phyloP scores from a whole-genome alignment of 371 early-diverging fungal species.

The Actinomortierella wolfii region DNA sequence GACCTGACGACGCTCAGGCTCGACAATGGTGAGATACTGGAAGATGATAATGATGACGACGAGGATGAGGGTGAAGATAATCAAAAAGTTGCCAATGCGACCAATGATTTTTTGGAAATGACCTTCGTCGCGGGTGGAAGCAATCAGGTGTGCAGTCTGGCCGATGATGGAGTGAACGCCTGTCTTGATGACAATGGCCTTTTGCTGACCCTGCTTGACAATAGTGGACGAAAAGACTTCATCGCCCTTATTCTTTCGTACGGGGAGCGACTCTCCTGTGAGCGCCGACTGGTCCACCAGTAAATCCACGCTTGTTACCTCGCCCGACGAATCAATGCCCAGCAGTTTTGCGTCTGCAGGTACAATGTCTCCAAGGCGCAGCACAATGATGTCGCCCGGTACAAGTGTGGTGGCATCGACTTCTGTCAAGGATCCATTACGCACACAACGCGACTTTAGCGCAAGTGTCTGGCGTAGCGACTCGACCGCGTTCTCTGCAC shows the following conservation, averaged over 20 bases:
- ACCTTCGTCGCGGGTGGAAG: conserved; percentile 70
- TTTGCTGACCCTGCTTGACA: conserved; percentile 89
- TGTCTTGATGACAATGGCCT: conserved; percentile 87
- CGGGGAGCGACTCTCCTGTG: conserved; percentile 93
- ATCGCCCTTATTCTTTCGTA: conserved; percentile 74
- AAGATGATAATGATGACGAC: conserved; percentile 81
- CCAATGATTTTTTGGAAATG: conserved; percentile 75
- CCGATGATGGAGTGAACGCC: conserved; percentile 92
- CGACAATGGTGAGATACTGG: conserved; percentile 47
- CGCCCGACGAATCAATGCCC: conserved; percentile 84
- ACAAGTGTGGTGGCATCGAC: conserved; percentile 76
- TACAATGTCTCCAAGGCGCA: conserved; percentile 91
- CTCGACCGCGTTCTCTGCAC: conserved; percentile 90
- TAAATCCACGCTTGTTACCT: conserved; percentile 71
- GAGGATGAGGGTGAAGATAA: conserved; percentile 50
- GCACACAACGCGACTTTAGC: conserved; percentile 74
- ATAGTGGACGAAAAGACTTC: conserved; percentile 90
- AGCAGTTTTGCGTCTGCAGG: conserved; percentile 90
- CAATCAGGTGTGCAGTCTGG: conserved; percentile 87
- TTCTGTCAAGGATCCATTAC: conserved; percentile 78
- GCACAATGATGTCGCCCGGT: conserved; percentile 88
- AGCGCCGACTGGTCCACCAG: conserved; percentile 94
- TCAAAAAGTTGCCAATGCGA: conserved; percentile 51
- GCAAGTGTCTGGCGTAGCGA: conserved; percentile 90
- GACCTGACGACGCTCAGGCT: conserved; percentile 26